Evolutionary conservation across 495 filamentous ascomycete species (phyloP).

Genomic region (Gamarada debralockiae): DNA sequence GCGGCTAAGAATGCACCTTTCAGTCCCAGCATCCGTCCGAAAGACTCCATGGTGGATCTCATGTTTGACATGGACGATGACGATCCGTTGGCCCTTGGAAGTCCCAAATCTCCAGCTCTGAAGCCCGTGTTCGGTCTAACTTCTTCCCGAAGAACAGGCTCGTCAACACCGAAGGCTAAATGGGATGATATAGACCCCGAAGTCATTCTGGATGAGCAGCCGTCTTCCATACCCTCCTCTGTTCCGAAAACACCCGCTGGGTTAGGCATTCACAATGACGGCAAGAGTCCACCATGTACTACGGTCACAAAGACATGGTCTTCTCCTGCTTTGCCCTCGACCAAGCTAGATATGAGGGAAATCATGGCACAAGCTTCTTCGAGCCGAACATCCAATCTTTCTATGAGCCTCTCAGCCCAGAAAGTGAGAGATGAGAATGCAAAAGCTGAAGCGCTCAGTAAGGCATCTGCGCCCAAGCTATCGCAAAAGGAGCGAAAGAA

Average conservation of each 20-base stretch:
- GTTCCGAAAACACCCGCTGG: slow-evolving; percentile 1
- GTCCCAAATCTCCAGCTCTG: slow-evolving; percentile 7
- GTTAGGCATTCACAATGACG: neutral
- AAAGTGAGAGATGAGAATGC: slow-evolving; percentile 32
- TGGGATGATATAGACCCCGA: slow-evolving; percentile 8
- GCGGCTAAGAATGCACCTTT: slow-evolving; percentile 41
- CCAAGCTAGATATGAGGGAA: slow-evolving; percentile 74
- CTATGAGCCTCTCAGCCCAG: slow-evolving; percentile 62
- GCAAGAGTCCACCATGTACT: neutral
- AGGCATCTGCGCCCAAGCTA: slow-evolving; percentile 48
- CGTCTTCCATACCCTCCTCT: neutral
- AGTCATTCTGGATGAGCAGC: neutral
- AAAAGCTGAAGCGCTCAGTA: slow-evolving; percentile 30
- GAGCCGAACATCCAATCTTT: slow-evolving; percentile 60
- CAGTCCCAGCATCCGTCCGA: slow-evolving; percentile 60
- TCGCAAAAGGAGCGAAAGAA: slow-evolving; percentile 92
- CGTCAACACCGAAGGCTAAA: slow-evolving; percentile 7
- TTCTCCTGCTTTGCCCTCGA: slow-evolving; percentile 44
- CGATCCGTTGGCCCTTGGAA: slow-evolving; percentile 19
- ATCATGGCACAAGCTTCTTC: slow-evolving; percentile 77
- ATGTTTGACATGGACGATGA: slow-evolving; percentile 98
- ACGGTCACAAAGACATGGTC: slow-evolving; percentile 53
- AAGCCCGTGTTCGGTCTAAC: slow-evolving; percentile 8
- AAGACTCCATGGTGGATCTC: slow-evolving; percentile 64
- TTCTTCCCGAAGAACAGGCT: neutral